Percentiles rank a stretch among this genome's conserved stretches.
Conservation (phyloP, 1,139 yeast species). For the Candida labiduridarum region DNA sequence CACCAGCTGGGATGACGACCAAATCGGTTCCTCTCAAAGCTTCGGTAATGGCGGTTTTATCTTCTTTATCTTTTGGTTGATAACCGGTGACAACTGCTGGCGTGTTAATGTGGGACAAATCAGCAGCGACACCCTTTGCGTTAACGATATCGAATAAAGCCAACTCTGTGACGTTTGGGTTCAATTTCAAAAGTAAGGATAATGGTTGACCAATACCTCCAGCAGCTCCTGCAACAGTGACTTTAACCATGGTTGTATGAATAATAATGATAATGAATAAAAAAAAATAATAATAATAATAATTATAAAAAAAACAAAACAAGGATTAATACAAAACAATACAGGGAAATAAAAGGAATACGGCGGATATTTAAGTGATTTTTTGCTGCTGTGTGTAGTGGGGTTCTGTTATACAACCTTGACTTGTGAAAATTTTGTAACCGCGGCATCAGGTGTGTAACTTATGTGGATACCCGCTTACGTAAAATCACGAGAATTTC, state of each 20-base stretch:
- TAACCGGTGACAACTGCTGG: conserved; percentile 58
- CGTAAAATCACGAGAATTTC: not conserved
- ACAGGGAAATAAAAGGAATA: not conserved
- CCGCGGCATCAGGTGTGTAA: conserved; percentile 1
- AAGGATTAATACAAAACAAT: not conserved
- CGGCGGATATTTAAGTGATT: not conserved
- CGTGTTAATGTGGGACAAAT: conserved; percentile 70
- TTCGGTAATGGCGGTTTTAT: conserved; percentile 45
- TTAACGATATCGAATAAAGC: conserved; percentile 68
- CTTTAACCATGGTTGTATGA: conserved; percentile 52
- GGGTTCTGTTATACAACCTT: not conserved
- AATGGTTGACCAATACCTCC: conserved; percentile 84
- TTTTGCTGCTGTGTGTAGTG: conserved; percentile 1
- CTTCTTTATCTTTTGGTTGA: conserved; percentile 54
- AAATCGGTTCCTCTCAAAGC: conserved; percentile 60
- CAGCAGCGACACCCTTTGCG: conserved; percentile 74
- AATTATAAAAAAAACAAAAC: not conserved
- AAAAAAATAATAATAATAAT: not conserved
- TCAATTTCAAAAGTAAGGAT: conserved; percentile 63
- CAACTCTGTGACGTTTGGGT: conserved; percentile 55
- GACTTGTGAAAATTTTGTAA: conserved; percentile 5
- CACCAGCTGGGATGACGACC: conserved; percentile 80
- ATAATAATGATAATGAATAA: not conserved
- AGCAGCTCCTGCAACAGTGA: conserved; percentile 76
- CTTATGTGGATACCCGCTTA: not conserved